Evolutionary conservation across 495 filamentous ascomycete species (phyloP).

Genomic region (Podospora pseudocomata): DNA sequence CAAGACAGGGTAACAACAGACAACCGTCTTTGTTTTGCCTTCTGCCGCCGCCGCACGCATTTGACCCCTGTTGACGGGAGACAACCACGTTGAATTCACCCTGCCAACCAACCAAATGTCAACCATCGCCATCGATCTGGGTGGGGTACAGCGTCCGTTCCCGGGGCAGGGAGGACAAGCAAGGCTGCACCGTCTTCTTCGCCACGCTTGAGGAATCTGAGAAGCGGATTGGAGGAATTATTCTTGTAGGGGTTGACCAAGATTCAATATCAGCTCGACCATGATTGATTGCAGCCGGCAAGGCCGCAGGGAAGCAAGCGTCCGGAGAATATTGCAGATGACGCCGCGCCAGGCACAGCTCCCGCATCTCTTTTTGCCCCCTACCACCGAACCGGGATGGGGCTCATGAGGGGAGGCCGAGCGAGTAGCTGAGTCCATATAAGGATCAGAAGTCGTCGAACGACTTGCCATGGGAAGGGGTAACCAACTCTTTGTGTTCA

Average conservation of each 20-base stretch:
- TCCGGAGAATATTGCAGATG: constrained; percentile 21
- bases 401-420: background rate
- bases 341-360: constrained; percentile 14
- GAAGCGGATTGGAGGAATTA: constrained; percentile 9
- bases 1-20: constrained; percentile 19
- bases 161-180: constrained; percentile 9
- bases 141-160: constrained; percentile 13
- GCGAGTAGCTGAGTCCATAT: constrained; percentile 2
- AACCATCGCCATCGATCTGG: background rate
- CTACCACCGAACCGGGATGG: constrained; percentile 18
- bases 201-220: background rate
- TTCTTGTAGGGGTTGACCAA: constrained; percentile 16
- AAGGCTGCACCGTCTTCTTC: constrained; percentile 7
- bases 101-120: constrained; percentile 7
- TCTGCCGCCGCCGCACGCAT: constrained; percentile 10
- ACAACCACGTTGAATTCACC: background rate
- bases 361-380: constrained; percentile 1
- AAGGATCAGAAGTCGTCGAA: constrained; percentile 10
- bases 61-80: background rate
- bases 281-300: constrained; percentile 32
- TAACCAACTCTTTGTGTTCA: constrained; percentile 2
- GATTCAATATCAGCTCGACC: constrained; percentile 17
- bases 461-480: background rate
- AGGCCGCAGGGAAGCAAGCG: constrained; percentile 23
- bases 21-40: constrained; percentile 3